Evolutionary conservation across 1,284 basidiomycete species (phyloP), one percentile per base, ranked within the genome.

Genomic region (Moesziomyces parantarcticus): DNA sequence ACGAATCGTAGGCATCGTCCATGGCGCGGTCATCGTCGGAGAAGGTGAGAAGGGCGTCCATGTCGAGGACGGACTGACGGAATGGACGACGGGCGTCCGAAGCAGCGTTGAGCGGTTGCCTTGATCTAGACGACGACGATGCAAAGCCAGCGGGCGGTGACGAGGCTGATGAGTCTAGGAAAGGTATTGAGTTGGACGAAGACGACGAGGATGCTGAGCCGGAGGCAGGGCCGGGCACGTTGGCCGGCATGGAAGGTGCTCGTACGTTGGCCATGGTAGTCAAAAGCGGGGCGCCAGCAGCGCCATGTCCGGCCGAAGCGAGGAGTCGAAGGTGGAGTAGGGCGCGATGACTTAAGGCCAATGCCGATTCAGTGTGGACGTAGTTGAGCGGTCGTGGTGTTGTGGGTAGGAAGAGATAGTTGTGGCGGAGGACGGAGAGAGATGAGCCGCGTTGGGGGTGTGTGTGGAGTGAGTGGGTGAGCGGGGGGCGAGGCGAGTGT

Each of bases 1-100:
- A 58, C 9, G 52, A 46, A 26, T 52, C 52, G 36, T 50, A 58
- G 47, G 45, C 16, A 23, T 59, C 50, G 42, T 36, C 55, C 3
- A 49, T 13, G 21, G 55, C 34, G 53, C 55, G 46, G 20, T 56
- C 52, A 42, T 56, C 29, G 14, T 56, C 42, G 13, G 54, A 32
- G 16, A 62, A 72, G 10, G 59, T 58, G 54, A 72, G 63, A 16
- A 66, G 55, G 5, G 69, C 59, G 21, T 72, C 58, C 54, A 72
- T 61, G 50, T 72, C 69, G 50, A 72, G 59, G 20, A 66, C 65
- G 3, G 65, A 68, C 26, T 68, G 50, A 10, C 55, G 54, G 25
- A 68, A 68, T 7, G 65, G 25, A 26, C 32, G 55, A 16, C 47
- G 56, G 23, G 39, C 29, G 16, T 50, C 47, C 3, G 56, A 41